phyloP scores from a whole-genome alignment of 805 yeast species.

The Wickerhamomyces subpelliculosus region DNA sequence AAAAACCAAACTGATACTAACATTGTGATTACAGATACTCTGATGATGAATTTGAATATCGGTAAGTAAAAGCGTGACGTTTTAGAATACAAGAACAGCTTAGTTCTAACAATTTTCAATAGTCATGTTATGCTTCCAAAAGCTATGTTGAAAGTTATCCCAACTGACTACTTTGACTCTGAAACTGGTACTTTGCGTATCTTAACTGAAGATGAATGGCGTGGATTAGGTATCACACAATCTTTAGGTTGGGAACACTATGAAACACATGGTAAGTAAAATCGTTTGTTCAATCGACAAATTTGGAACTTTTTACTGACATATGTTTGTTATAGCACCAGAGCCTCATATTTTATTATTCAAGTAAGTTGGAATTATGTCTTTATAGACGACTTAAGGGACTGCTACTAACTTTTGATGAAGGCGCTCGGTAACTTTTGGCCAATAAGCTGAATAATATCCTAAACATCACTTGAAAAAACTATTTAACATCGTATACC shows the following conservation, averaged over 20 bases:
- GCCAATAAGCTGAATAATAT: too few relatives aligned
- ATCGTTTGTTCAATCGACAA: background rate
- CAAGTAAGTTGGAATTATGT: slow-evolving; percentile 31
- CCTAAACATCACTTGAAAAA: too few relatives aligned
- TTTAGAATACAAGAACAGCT: too few relatives aligned
- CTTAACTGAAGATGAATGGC: slow-evolving; percentile 93
- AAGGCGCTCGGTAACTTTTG: slow-evolving; percentile 54
- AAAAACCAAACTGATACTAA: slow-evolving; percentile 6
- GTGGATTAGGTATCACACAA: slow-evolving; percentile 96
- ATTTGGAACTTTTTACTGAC: slow-evolving; percentile 10
- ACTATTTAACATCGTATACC: too few relatives aligned
- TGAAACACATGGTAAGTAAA: slow-evolving; percentile 67
- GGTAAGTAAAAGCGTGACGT: slow-evolving; percentile 31
- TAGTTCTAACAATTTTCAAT: background rate
- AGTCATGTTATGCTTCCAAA: slow-evolving; percentile 97
- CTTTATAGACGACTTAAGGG: too few relatives aligned
- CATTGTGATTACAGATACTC: slow-evolving; percentile 46
- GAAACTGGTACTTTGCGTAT: slow-evolving; percentile 93
- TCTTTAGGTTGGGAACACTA: slow-evolving; percentile 97
- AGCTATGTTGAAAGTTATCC: slow-evolving; percentile 88
- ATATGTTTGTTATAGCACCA: slow-evolving; percentile 46
- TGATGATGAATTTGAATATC: slow-evolving; percentile 86
- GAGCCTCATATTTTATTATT: slow-evolving; percentile 95
- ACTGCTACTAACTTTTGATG: background rate
- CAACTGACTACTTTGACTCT: slow-evolving; percentile 87